Percentiles rank a stretch among this genome's conserved stretches.
These are phyloP conservation scores for Purshia tridentata DNA, from an alignment of 306 rosid genomes.

Conservation along the genomic window DNA sequence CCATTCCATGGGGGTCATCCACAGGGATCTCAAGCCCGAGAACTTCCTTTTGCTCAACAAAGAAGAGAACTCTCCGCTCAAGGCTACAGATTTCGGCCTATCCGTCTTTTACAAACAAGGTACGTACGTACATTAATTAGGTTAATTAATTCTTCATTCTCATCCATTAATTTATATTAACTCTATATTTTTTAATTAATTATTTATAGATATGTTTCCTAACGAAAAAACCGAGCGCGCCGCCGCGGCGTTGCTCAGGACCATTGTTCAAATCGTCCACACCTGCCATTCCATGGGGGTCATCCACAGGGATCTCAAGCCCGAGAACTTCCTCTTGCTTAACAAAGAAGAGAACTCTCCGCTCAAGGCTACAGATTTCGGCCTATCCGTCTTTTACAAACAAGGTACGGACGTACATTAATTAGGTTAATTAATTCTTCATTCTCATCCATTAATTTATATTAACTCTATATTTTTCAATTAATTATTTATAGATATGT, in stretches of 20 bases:
- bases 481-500: too few species aligned
- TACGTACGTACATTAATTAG: slow-evolving; percentile 12
- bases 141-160: too few species aligned
- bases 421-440: too few species aligned
- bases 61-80: slow-evolving; percentile 82
- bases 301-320: slow-evolving; percentile 95
- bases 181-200: too few species aligned
- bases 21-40: slow-evolving; percentile 97
- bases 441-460: too few species aligned
- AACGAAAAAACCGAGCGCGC: slow-evolving; percentile 97
- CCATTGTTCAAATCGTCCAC: slow-evolving; percentile 87
- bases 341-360: slow-evolving; percentile 80
- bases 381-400: slow-evolving; percentile 86
- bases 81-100: slow-evolving; percentile 94
- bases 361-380: slow-evolving; percentile 95
- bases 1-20: slow-evolving; percentile 96
- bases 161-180: too few species aligned
- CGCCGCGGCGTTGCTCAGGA: slow-evolving; percentile 74
- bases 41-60: slow-evolving; percentile 82
- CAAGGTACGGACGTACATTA: slow-evolving; percentile 56
- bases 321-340: slow-evolving; percentile 91
- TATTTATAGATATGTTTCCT: too few species aligned
- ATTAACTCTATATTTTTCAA: too few species aligned
- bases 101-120: slow-evolving; percentile 97
- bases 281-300: slow-evolving; percentile 97